Base-by-base conservation (phyloP, 2,329 filamentous ascomycete species). In the Fusarium redolens region DNA sequence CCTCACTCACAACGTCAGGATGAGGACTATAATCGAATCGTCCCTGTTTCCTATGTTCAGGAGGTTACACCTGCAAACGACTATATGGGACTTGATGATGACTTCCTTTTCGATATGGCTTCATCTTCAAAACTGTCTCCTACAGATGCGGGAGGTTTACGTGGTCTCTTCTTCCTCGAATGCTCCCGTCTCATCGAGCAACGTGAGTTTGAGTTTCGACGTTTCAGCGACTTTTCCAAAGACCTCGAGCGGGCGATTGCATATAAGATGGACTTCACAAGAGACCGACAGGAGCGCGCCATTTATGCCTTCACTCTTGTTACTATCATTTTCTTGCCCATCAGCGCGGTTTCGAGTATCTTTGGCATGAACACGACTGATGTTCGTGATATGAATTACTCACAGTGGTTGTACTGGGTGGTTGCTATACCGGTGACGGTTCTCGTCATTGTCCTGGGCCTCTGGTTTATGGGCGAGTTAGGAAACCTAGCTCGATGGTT, bases 301-400 rank as follows among this genome's bases (percentile, higher is more conserved):
- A 84, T 87, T 55, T 86, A 86, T 66, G 84, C 83, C 44, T 87
- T 87, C 64, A 87, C 86, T 8, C 81, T 87, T 54, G 84, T 86
- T 14, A 87, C 86, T 9, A 82, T 86, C 64, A 75, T 87, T 48
- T 87, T 87, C 69, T 75, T 87, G 17, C 85, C 86, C 1, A 79
- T 87, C 11, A 82, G 82, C 55, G 79, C 84, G 33, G 81, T 87
- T 6, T 83, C 85, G 15, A 85, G 83, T 73, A 83, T 87, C 62
- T 86, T 88, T 70, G 86, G 86, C 60, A 88, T 88, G 85, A 88
- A 88, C 75, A 86, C 85, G 7, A 79, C 78, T 54, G 86, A 88
- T 71, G 80, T 88, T 8, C 82, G 86, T 31, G 83, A 88, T 70
- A 86, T 87, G 82, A 79, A 84, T n/a, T 77, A 78, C 13, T 79